phyloP scores from a whole-genome alignment of 2,329 filamentous ascomycete species.

The Diaporthe sp. region DNA sequence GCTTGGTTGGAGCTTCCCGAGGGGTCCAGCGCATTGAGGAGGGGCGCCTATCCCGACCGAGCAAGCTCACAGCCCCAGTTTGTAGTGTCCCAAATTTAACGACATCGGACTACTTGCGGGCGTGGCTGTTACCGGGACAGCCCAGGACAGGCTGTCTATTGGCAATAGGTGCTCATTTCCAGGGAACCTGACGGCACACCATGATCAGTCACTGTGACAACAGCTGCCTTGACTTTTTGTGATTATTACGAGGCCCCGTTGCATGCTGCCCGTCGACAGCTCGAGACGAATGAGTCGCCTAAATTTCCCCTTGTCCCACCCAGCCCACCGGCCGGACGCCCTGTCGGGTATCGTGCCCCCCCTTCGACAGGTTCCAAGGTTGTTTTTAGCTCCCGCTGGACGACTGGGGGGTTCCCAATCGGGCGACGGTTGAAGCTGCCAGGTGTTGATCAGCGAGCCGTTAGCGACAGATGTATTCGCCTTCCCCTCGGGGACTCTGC shows the following conservation, averaged over 20 bases:
- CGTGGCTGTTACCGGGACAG: conserved; percentile 27
- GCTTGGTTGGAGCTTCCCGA: conserved; percentile 25
- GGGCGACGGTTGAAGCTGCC: conserved; percentile 23
- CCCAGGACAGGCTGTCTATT: conserved; percentile 23
- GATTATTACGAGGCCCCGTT: conserved; percentile 31
- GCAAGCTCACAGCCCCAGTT: conserved; percentile 13
- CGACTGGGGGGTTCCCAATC: conserved; percentile 30
- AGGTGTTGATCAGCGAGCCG: conserved; percentile 23
- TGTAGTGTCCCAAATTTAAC: conserved; percentile 19
- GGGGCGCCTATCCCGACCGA: background rate
- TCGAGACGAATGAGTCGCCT: conserved; percentile 33
- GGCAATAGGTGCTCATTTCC: conserved; percentile 24
- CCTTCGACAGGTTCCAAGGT: conserved; percentile 39
- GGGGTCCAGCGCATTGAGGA: background rate
- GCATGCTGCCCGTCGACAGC: conserved; percentile 4
- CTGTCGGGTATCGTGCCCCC: conserved; percentile 40
- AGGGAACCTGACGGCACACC: conserved; percentile 3
- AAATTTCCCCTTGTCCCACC: conserved; percentile 39
- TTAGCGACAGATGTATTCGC: conserved; percentile 32
- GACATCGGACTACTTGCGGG: conserved; percentile 9
- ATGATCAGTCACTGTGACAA: conserved; percentile 16
- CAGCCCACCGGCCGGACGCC: conserved; percentile 17
- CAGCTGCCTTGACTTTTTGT: conserved; percentile 9
- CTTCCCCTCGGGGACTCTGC: background rate
- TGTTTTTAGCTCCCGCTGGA: conserved; percentile 47